These are phyloP conservation scores for Globisporangium alternatum DNA, from an alignment of 352 stramenopile species.

Conservation along the genomic window DNA sequence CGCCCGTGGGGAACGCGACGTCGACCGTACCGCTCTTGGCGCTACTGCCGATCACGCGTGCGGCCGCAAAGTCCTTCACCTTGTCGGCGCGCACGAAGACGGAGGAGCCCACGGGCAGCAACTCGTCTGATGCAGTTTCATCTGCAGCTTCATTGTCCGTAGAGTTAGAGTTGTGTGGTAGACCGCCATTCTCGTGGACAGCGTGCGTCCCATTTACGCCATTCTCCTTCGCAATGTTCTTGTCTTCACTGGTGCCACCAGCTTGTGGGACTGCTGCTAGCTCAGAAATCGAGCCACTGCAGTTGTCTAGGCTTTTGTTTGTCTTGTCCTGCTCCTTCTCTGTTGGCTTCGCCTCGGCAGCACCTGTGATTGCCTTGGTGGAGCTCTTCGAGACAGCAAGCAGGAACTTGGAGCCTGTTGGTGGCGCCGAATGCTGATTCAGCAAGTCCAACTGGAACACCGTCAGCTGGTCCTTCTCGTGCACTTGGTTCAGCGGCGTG, in stretches of 20 bases:
- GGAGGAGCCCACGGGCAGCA: constrained; percentile 46
- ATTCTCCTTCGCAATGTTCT: constrained; percentile 17
- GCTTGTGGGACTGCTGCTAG: neutral
- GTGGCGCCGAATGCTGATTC: neutral
- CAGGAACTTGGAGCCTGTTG: neutral
- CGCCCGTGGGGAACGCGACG: constrained; percentile 58
- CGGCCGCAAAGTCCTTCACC: constrained; percentile 50
- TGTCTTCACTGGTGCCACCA: neutral
- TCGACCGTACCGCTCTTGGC: constrained; percentile 54
- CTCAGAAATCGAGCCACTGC: neutral
- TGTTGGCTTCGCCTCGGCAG: neutral
- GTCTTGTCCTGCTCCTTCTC: neutral
- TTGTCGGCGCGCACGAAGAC: constrained; percentile 70
- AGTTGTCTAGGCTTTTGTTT: neutral
- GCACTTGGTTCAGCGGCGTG: constrained; percentile 61
- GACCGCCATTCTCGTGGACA: neutral
- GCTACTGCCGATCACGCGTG: constrained; percentile 69
- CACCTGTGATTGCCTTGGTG: neutral
- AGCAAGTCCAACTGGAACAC: constrained; percentile 63
- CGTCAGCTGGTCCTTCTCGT: constrained; percentile 72
- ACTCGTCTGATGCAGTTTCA: constrained; percentile 1
- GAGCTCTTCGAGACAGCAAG: neutral
- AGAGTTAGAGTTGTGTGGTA: neutral
- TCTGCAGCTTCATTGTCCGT: neutral
- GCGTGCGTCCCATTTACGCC: neutral